Evolutionary conservation across 257 asterid genomes (phyloP).

Genomic region (Marsdenia floribunda): DNA sequence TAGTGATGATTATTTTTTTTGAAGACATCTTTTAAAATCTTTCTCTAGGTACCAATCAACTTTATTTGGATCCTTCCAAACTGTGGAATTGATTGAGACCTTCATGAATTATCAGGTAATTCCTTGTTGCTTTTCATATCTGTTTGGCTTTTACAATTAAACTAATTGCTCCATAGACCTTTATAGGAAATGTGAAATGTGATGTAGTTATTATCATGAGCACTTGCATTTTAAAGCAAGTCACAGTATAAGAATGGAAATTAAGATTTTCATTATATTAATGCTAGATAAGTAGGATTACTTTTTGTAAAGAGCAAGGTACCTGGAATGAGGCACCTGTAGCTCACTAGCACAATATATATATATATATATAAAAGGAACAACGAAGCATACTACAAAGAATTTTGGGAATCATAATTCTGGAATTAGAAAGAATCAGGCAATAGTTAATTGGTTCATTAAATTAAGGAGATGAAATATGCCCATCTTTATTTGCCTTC

Average conservation of each 20-base stretch:
- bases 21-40: constrained; percentile 2
- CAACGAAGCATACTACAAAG: not conserved
- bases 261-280: not conserved
- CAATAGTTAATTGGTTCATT: not conserved
- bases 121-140: constrained; percentile 2
- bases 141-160: not conserved
- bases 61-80: constrained; percentile 86
- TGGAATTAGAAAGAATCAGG: not conserved
- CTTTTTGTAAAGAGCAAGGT: not conserved
- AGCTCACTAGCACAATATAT: not conserved
- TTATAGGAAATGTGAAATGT: not conserved
- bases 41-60: constrained; percentile 85
- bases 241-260: not conserved
- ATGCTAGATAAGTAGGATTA: not conserved
- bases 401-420: not conserved
- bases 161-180: not conserved
- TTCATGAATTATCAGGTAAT: constrained; percentile 95
- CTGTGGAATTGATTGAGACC: constrained; percentile 89
- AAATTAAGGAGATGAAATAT: not conserved
- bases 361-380: not conserved
- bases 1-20: not conserved
- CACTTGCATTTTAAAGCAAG: not conserved
- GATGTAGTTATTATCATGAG: not conserved
- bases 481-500: not conserved
- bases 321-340: not conserved